Evolutionary conservation across 2,329 filamentous ascomycete species (phyloP), one percentile per base, ranked within the genome.

Genomic region (Hypoxylon sp.): DNA sequence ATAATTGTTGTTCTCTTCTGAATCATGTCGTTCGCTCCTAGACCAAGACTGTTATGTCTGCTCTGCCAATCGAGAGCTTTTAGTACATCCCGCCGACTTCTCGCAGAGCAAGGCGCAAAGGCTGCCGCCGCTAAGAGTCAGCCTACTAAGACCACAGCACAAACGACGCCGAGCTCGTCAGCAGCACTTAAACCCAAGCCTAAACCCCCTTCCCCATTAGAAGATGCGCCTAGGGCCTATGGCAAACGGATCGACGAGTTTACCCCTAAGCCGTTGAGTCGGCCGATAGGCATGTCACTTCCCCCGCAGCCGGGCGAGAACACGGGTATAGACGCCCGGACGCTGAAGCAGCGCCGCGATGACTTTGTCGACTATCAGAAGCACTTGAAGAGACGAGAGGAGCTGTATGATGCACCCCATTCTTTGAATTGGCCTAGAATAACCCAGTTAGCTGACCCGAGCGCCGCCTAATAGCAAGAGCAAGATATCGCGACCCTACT

Each of bases 321-420:
- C 73, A 87, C 85, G 1, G 91, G 91, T 43, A 71, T 89, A 55
- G 90, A 95, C 64, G 66, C 62, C 12, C 84, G 92, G 29, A 79
- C 85, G 1, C 70, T 89, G 56, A 77, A 77, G 55, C 79, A 96
- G 72, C 83, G 84, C 38, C 81, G 86, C 29, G 84, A 90, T 58
- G 91, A 96, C 67, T 91, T 96, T 67, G 84, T 90, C 58, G 79
- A 94, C 72, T 92, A 90, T 66, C 87, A 94, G 51, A 92, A 90
- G 71, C 92, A 97, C 69, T 73, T 97, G 5, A 78, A 82, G 59
- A 82, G 86, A 60, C 83, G 93, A 59, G 81, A 89, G 62, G 79
- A 90, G 68, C 77, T 97, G 88, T 91, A 79, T 53, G 27, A 4
- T 19, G 6, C 31, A 27, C 9, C 11, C 27, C 6, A 12, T 11